Evolutionary conservation across 495 filamentous ascomycete genomes (phyloP), one percentile per base, ranked within the genome.

Genomic region (Aspergillus bertholletiae): DNA sequence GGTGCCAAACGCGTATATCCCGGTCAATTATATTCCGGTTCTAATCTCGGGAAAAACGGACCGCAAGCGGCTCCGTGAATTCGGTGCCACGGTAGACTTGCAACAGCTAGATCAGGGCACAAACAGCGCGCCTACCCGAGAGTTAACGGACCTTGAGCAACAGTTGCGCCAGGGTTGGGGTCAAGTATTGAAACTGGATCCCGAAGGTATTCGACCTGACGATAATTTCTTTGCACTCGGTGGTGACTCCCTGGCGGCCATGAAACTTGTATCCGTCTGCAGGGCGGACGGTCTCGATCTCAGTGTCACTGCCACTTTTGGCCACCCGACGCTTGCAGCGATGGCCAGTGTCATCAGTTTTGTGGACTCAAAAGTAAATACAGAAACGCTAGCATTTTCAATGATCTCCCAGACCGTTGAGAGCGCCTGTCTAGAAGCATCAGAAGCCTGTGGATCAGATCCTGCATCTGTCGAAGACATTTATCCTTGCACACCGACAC

Each of bases 401-500:
- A 55, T 76, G 60, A 64, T 75, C 47, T 61, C 66, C 12, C 66
- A 69, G 20, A 18, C 48, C n/a, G 45, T 48, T 7, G 64, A 72
- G 5, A 68, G 61, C 40, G 69, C 65, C 18, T 64, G 60, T 20
- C 7, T 53, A 0, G 72, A 74, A 39, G 69, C 67, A 3, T 56
- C 65, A 12, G 15, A 61, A 6, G 52, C 58, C n/a, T 74, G 65
- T 53, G 71, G 65, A 37, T 34, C 63, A 5, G 58, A 65, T 23
- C 54, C 60, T 21, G 57, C 48, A 4, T 57, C 64, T 0, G 57
- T 86, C 24, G 55, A 75, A 48, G 74, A 78, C 41, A 74, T 84
- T 24, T 87, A 86, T 55, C 83, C 83, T 1, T 85, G 81, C 64
- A 85, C 84, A 0, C 82, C 85, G 3, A 71, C 85, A 0, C 86